Evolutionary conservation across 1,139 yeast genomes (phyloP).

Genomic region (Zhuliangozyma parablackwelliae): DNA sequence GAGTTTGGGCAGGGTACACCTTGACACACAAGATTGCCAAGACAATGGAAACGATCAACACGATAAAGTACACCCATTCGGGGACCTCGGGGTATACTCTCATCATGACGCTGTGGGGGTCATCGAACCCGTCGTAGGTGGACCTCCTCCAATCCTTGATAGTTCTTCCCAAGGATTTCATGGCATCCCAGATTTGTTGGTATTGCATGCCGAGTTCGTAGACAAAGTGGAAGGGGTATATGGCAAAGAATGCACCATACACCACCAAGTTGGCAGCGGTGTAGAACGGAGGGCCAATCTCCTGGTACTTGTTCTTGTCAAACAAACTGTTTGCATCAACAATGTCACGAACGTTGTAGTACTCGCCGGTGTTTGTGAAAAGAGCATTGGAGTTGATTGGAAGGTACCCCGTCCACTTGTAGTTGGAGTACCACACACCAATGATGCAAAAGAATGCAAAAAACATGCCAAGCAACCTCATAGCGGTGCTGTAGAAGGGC

Average conservation of each 20-base stretch:
- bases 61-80: slow-evolving; percentile 50
- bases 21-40: slow-evolving; percentile 47
- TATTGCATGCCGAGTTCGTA: slow-evolving; percentile 35
- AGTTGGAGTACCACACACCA: slow-evolving; percentile 47
- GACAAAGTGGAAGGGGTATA: slow-evolving; percentile 53
- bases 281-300: slow-evolving; percentile 46
- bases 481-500: slow-evolving; percentile 47
- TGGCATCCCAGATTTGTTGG: slow-evolving; percentile 14
- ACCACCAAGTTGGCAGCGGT: slow-evolving; percentile 39
- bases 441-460: slow-evolving; percentile 39
- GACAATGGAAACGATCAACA: slow-evolving; percentile 44
- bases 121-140: slow-evolving; percentile 23
- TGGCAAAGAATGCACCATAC: slow-evolving; percentile 55
- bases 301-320: slow-evolving; percentile 32
- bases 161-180: slow-evolving; percentile 5
- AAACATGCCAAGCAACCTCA: slow-evolving; percentile 37
- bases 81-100: slow-evolving; percentile 55
- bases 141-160: slow-evolving; percentile 6
- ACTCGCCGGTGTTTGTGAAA: slow-evolving; percentile 44
- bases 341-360: slow-evolving; percentile 37
- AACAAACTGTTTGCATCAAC: slow-evolving; percentile 34
- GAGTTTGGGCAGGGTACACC: slow-evolving; percentile 45
- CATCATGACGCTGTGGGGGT: slow-evolving; percentile 57
- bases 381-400: slow-evolving; percentile 48
- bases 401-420: slow-evolving; percentile 46